Percentiles rank a stretch among this genome's conserved stretches.
These are phyloP conservation scores for Candida frijolesensis DNA, from an alignment of 1,139 yeast genomes.

Conservation along the genomic window DNA sequence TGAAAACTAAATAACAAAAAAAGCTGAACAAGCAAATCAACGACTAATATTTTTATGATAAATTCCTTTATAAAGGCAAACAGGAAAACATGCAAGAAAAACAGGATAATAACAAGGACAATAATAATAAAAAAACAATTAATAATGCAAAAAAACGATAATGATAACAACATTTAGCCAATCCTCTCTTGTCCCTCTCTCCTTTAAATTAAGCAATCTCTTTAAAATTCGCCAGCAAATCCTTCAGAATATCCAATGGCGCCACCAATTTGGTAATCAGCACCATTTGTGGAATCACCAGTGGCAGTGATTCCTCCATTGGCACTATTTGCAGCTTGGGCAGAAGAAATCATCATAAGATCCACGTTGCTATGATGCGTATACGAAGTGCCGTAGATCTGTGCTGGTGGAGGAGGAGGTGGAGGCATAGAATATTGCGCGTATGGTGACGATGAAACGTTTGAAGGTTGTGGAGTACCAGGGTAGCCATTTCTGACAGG, in stretches of 20 bases:
- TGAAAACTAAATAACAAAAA: too few species aligned
- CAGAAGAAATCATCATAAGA: slow-evolving; percentile 18
- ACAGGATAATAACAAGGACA: neutral
- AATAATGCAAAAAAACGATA: neutral
- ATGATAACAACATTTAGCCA: neutral
- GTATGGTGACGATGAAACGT: slow-evolving; percentile 6
- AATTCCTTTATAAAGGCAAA: too few species aligned
- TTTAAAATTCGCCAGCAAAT: slow-evolving; percentile 8
- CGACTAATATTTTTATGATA: too few species aligned
- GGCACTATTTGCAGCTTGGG: slow-evolving; percentile 1
- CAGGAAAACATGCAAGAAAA: neutral
- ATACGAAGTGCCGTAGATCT: slow-evolving; percentile 4
- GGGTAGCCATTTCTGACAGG: neutral
- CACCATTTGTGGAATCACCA: neutral
- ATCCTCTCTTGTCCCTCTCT: neutral
- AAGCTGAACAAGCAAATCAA: too few species aligned
- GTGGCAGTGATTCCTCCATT: neutral
- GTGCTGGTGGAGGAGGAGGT: slow-evolving; percentile 5
- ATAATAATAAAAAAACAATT: neutral
- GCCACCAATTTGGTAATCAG: slow-evolving; percentile 17
- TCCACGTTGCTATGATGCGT: slow-evolving; percentile 18
- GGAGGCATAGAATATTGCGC: slow-evolving; percentile 6
- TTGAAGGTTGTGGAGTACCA: slow-evolving; percentile 9
- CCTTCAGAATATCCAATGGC: slow-evolving; percentile 15
- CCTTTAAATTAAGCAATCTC: neutral